Evolutionary conservation across 805 yeast species (phyloP), one percentile per base, ranked within the genome.

Genomic region (Komagataella mondaviorum): DNA sequence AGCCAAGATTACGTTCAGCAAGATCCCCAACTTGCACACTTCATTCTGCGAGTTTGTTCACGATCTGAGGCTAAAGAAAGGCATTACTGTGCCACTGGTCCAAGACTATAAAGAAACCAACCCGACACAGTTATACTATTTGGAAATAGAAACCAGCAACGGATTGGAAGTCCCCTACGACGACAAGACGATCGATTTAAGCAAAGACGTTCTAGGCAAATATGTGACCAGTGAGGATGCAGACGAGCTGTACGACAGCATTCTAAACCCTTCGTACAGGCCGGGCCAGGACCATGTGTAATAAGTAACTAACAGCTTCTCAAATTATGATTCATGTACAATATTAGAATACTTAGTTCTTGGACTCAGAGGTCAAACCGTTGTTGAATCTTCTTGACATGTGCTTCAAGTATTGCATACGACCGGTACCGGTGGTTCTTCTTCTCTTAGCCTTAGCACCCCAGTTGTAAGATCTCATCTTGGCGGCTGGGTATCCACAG

Each of bases 401-500:
- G 77, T 83, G 84, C 83, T 91, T 93, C 77, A 93, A 83, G 89
- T 91, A 81, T 75, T 90, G 80, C 95, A 88, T 88, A 81, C 99
- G 95, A 78, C 99, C 99, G 74, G 98, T 83, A 82, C 99, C 99
- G 66, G 97, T 90, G 65, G 99, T 93, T 76, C 86, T 85, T 88
- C 99, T 89, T 88, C 99, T 89, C 85, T 90, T 88, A 71, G 97
- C 96, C 86, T 93, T 93, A 64, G 77, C 77, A 75, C 95, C 96
- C 99, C 99, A 93, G 96, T 93, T 93, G 96, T 77, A 85, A 70
- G 88, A 83, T 87, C 99, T 90, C 77, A 85, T 74, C 82, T 93
- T 93, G 68, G 98, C 98, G 70, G 98, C 88, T 79, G 99, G 99
- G 85, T 93, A 93, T 71, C 99, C 99, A 81, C 99, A 93, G 64